Percentiles rank a stretch among this genome's conserved stretches.
Conservation (phyloP, 768 basidiomycete species). For the Lactarius sanguifluus region DNA sequence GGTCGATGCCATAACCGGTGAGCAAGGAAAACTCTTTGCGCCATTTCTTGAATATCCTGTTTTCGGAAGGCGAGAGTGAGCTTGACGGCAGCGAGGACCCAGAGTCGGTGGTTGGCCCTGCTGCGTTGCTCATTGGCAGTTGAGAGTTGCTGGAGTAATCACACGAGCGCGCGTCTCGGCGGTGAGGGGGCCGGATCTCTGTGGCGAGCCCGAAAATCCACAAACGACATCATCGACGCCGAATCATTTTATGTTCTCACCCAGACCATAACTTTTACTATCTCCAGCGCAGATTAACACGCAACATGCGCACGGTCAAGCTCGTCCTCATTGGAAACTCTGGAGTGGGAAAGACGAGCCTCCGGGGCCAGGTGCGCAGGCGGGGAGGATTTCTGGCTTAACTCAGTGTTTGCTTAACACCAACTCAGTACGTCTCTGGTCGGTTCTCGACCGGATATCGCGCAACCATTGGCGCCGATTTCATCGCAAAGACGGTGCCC, state of each 20-base stretch:
- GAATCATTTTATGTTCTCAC: slow-evolving; percentile 3
- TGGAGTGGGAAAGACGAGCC: slow-evolving; percentile 82
- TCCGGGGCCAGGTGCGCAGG: slow-evolving; percentile 64
- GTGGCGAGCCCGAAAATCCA: neutral
- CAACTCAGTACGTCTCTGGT: slow-evolving; percentile 65
- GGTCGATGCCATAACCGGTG: slow-evolving; percentile 51
- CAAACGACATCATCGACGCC: neutral
- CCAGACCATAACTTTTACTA: neutral
- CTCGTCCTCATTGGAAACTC: slow-evolving; percentile 79
- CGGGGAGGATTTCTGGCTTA: neutral
- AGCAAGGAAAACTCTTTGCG: slow-evolving; percentile 46
- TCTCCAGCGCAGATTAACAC: neutral
- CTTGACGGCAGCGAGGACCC: slow-evolving; percentile 9
- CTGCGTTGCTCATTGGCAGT: slow-evolving; percentile 2
- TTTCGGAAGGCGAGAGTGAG: slow-evolving; percentile 24
- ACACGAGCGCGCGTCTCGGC: neutral
- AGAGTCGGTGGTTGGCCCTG: neutral
- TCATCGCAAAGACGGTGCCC: slow-evolving; percentile 71
- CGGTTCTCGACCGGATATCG: slow-evolving; percentile 75
- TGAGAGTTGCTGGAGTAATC: neutral
- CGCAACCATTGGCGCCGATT: slow-evolving; percentile 89
- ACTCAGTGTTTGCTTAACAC: neutral
- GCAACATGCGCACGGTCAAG: slow-evolving; percentile 68
- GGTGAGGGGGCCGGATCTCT: neutral
- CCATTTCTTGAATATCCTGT: slow-evolving; percentile 50